Conservation (phyloP, 805 yeast genomes). For the Wickerhamomyces queroliae region DNA sequence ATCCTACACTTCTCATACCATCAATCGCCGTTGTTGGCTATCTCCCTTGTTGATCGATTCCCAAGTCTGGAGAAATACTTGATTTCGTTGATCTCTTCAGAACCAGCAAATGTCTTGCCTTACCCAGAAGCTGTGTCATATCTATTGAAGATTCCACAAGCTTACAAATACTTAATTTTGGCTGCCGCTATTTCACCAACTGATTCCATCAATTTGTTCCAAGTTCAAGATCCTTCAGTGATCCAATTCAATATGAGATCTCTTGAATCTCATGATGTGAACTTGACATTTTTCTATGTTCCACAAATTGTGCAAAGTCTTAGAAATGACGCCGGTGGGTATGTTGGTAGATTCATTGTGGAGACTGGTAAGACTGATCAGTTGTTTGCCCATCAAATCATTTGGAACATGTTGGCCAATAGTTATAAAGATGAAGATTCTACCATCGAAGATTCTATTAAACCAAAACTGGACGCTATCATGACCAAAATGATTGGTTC, state of each 20-base stretch:
- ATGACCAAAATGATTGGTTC: conserved; percentile 55
- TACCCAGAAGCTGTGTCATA: conserved; percentile 57
- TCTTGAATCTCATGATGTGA: conserved; percentile 79
- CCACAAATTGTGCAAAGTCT: conserved; percentile 96
- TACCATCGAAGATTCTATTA: conserved; percentile 68
- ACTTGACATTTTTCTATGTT: conserved; percentile 89
- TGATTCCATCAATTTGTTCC: conserved; percentile 76
- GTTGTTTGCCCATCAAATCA: conserved; percentile 93
- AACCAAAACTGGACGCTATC: conserved; percentile 76
- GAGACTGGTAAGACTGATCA: conserved; percentile 91
- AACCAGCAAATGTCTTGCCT: conserved; percentile 55
- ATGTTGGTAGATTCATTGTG: conserved; percentile 79
- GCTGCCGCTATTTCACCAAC: conserved; percentile 65
- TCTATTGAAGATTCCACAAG: conserved; percentile 27
- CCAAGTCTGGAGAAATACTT: conserved; percentile 31
- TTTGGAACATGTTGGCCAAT: conserved; percentile 97
- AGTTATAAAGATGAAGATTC: conserved; percentile 88
- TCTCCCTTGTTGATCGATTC: conserved; percentile 60
- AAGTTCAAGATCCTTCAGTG: conserved; percentile 65
- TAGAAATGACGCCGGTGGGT: conserved; percentile 77
- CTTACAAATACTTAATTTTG: conserved; percentile 15
- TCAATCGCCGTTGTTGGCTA: conserved; percentile 68
- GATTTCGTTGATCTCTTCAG: conserved; percentile 37
- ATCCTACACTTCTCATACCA: conserved; percentile 53
- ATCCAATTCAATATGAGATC: conserved; percentile 90